phyloP scores from a whole-genome alignment of 2,329 filamentous ascomycete species.

The Fusarium phyllophilum region DNA sequence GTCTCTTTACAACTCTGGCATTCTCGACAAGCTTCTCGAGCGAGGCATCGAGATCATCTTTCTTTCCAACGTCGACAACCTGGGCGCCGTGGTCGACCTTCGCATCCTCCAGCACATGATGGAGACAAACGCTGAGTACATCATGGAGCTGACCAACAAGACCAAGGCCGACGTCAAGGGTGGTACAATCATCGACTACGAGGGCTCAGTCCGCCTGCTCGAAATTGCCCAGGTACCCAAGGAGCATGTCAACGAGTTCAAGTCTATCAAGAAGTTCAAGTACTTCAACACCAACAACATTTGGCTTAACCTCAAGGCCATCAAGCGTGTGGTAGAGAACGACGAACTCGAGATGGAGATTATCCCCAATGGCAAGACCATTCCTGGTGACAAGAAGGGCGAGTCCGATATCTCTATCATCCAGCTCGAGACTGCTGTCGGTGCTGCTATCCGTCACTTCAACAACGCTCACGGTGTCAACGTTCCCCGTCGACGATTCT shows the following conservation, averaged over 20 bases:
- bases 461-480: conserved; percentile 99
- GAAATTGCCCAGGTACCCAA: conserved; percentile 99
- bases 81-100: conserved; percentile 96
- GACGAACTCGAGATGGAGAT: conserved; percentile 99
- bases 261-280: conserved; percentile 99
- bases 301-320: conserved; percentile 97
- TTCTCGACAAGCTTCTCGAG: conserved; percentile 94
- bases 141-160: conserved; percentile 99
- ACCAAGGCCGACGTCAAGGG: conserved; percentile 99
- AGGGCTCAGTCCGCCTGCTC: conserved; percentile 93
- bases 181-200: conserved; percentile 99
- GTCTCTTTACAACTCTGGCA: conserved; percentile 98
- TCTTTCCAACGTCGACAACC: conserved; percentile 98
- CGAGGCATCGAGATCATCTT: conserved; percentile 98
- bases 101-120: conserved; percentile 99
- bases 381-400: conserved; percentile 99
- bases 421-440: conserved; percentile 98
- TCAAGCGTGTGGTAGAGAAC: conserved; percentile 99
- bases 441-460: conserved; percentile 98
- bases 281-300: conserved; percentile 99
- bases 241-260: conserved; percentile 99
- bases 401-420: conserved; percentile 97
- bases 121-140: conserved; percentile 95
- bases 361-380: conserved; percentile 98
- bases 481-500: conserved; percentile 95